Evolutionary conservation across 306 rosid genomes (phyloP).

Genomic region (Luffa acutangula): DNA sequence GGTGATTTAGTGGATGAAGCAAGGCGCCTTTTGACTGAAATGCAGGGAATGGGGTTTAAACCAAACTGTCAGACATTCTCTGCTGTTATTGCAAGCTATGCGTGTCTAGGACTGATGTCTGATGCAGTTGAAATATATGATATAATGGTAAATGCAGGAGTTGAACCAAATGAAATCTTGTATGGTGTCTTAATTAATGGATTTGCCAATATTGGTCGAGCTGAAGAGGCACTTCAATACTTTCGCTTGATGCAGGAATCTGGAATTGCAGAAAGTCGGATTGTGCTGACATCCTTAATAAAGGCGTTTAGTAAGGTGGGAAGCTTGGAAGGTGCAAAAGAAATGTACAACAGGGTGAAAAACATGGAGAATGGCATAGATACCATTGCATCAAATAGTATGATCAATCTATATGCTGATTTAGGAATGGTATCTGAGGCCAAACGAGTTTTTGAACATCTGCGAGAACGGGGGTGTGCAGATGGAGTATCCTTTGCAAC

Average conservation of each 20-base stretch:
- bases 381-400: constrained; percentile 61
- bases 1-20: constrained; percentile 67
- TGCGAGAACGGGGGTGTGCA: constrained; percentile 44
- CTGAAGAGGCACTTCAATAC: constrained; percentile 57
- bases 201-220: constrained; percentile 68
- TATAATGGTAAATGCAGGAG: constrained; percentile 47
- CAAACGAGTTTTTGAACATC: constrained; percentile 42
- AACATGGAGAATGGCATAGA: constrained; percentile 53
- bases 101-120: constrained; percentile 59
- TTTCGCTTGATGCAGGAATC: constrained; percentile 51
- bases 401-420: constrained; percentile 61
- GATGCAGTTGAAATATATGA: constrained; percentile 49
- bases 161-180: constrained; percentile 61
- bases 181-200: constrained; percentile 82
- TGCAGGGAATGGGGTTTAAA: constrained; percentile 57
- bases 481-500: constrained; percentile 56
- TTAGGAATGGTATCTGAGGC: constrained; percentile 79
- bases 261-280: constrained; percentile 48
- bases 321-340: constrained; percentile 50
- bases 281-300: constrained; percentile 59
- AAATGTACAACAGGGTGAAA: constrained; percentile 45
- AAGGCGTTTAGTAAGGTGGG: constrained; percentile 71
- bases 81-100: constrained; percentile 62
- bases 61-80: constrained; percentile 58
- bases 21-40: constrained; percentile 47